A percentile compares a stretch with the other conserved stretches of the same genome.
These are phyloP conservation scores for Diaporthe eres DNA, from an alignment of 2,329 filamentous ascomycete species.

Conservation along the genomic window DNA sequence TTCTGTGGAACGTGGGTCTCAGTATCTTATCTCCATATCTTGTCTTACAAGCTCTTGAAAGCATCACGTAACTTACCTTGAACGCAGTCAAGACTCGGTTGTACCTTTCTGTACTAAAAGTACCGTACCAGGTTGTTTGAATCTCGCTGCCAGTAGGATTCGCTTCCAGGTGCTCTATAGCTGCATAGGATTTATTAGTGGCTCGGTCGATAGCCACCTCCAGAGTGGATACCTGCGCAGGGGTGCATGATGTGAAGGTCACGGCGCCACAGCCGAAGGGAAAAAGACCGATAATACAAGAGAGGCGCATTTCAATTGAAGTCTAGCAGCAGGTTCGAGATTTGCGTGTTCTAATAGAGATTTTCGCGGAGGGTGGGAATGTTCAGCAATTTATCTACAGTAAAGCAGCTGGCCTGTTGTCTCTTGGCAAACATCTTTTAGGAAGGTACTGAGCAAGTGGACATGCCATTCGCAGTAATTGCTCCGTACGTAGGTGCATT, in stretches of 20 bases:
- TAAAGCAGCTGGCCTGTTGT: background rate
- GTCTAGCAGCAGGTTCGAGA: background rate
- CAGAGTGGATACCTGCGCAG: background rate
- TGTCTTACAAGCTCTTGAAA: background rate
- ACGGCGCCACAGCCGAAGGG: background rate
- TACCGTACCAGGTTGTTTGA: background rate
- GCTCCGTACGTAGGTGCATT: background rate
- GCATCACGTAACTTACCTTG: background rate
- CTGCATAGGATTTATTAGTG: constrained; percentile 11
- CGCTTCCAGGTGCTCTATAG: constrained; percentile 15
- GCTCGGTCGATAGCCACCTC: constrained; percentile 14
- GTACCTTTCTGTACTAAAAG: constrained; percentile 3
- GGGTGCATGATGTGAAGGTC: constrained; percentile 14
- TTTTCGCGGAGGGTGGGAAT: background rate
- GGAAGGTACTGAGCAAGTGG: background rate
- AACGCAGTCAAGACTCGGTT: background rate
- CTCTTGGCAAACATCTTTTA: background rate
- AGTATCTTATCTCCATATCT: background rate
- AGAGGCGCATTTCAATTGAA: background rate
- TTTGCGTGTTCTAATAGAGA: rapidly evolving
- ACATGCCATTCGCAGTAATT: background rate
- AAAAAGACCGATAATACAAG: background rate
- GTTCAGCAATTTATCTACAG: background rate
- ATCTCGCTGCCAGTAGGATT: constrained; percentile 9
- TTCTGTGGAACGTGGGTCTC: background rate